Evolutionary conservation across 345 rosid genomes (phyloP).

Genomic region (Brassica nigra): DNA sequence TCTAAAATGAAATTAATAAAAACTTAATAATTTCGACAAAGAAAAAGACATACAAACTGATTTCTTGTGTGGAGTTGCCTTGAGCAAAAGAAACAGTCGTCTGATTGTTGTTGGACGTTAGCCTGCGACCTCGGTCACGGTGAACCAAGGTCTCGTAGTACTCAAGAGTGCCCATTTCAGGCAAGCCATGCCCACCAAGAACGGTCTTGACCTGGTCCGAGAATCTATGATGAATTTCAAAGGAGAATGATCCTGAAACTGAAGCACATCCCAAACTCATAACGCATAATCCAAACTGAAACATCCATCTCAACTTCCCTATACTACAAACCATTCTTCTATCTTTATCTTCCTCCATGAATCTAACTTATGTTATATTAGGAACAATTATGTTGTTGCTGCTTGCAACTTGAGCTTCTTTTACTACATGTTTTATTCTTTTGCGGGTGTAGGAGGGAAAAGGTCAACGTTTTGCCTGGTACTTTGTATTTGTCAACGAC

Average conservation of each 20-base stretch:
- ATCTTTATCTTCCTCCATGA: neutral
- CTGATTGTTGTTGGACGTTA: constrained; percentile 48
- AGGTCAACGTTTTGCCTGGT: constrained; percentile 36
- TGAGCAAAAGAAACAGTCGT: constrained; percentile 61
- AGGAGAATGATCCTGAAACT: constrained; percentile 58
- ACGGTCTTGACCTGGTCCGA: constrained; percentile 79
- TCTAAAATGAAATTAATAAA: too few relatives aligned
- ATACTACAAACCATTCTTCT: constrained; percentile 15
- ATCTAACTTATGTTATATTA: neutral
- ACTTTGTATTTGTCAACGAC: constrained; percentile 36
- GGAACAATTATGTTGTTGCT: constrained; percentile 6
- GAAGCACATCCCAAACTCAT: constrained; percentile 29
- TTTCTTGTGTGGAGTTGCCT: constrained; percentile 65
- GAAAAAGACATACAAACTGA: constrained; percentile 47
- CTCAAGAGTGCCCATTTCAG: constrained; percentile 61
- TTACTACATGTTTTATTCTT: constrained; percentile 26
- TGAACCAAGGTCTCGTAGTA: constrained; percentile 68
- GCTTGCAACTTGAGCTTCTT: constrained; percentile 33
- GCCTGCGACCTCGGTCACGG: constrained; percentile 75
- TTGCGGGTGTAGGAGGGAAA: neutral
- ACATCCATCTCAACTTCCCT: constrained; percentile 28
- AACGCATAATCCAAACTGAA: constrained; percentile 28
- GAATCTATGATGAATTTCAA: constrained; percentile 73
- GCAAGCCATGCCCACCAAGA: constrained; percentile 62
- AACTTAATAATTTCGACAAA: too few relatives aligned